Evolutionary conservation across 805 yeast genomes (phyloP), one percentile per base, ranked within the genome.

Genomic region (Monosporozyma unispora): DNA sequence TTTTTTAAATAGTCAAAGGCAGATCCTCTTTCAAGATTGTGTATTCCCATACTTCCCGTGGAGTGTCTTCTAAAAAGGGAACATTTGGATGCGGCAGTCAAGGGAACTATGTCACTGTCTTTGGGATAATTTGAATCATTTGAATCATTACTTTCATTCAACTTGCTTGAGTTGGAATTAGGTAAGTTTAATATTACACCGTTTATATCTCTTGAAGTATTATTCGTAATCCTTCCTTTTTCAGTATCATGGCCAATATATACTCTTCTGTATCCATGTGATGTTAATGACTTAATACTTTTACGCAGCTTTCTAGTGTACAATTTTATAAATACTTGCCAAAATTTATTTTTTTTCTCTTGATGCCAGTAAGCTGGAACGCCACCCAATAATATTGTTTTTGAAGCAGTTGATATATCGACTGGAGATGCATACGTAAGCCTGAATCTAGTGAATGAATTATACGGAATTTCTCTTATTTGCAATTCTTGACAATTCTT

Each of bases 381-480:
- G 0, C 73, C 70, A 0, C 91, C 91, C 4, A 85, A 54, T 8
- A 82, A 65, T 0, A 76, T 63, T 1, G 74, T 69, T 45, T 70
- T 69, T 0, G 87, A 73, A 10, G 70, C 65, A n/a, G 69, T 67
- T 3, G 79, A 68, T 6, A 85, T 60, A 48, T 78, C 76, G 3
- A 57, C 47, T 0, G 82, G 68, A 8, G 72, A 67, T n/a, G 77
- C 72, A 60, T 80, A 81, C 14, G 73, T 64, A 23, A 85, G 66
- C 40, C 85, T 69, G 51, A 74, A 79, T 0, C 84, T 82, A 0
- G 87, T 79, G 64, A 78, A 84, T 1, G 87, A 81, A 27, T 67
- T 52, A 37, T 59, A 63, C 3, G 86, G 86, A 18, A 80, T 66
- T 18, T 47, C 44, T 16, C 57, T 19, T n/a, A 54, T 39, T 8